Conservation (phyloP, 441 rosid species). For the Populus trichocarpa region DNA sequence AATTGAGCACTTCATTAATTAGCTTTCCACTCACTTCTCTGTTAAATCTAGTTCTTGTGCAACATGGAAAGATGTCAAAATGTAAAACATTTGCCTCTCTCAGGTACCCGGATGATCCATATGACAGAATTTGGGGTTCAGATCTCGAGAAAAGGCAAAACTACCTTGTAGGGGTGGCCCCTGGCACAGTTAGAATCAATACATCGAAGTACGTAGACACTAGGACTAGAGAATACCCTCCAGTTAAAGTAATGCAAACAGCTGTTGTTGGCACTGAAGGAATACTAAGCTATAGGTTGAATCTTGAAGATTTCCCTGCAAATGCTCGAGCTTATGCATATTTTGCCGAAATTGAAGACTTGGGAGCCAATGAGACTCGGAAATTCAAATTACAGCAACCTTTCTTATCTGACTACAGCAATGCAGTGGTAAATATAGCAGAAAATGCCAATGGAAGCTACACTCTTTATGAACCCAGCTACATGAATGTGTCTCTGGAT, state of each 20-base stretch:
- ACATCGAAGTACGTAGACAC: constrained; percentile 54
- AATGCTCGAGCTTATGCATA: constrained; percentile 91
- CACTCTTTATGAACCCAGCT: constrained; percentile 92
- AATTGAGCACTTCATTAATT: no score
- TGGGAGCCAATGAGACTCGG: constrained; percentile 63
- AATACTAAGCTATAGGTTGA: constrained; percentile 64
- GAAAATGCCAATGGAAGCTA: constrained; percentile 95
- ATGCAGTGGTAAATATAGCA: constrained; percentile 89
- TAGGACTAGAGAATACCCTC: constrained; percentile 84
- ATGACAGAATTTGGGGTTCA: constrained; percentile 96
- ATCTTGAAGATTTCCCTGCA: constrained; percentile 92
- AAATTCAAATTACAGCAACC: constrained; percentile 73
- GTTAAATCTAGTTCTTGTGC: neutral
- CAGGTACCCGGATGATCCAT: constrained; percentile 98
- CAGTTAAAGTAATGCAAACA: constrained; percentile 48
- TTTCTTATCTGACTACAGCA: constrained; percentile 63
- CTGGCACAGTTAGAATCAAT: constrained; percentile 68
- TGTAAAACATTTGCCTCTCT: constrained; percentile 10
- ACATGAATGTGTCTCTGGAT: constrained; percentile 77
- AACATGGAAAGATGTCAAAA: neutral
- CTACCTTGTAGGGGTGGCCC: constrained; percentile 76
- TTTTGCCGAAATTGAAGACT: constrained; percentile 87
- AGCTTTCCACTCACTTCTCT: neutral
- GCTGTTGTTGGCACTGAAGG: constrained; percentile 57
- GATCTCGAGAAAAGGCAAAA: constrained; percentile 82